phyloP scores from a whole-genome alignment of 148 eudicot species.

The Gaultheria prostrata region DNA sequence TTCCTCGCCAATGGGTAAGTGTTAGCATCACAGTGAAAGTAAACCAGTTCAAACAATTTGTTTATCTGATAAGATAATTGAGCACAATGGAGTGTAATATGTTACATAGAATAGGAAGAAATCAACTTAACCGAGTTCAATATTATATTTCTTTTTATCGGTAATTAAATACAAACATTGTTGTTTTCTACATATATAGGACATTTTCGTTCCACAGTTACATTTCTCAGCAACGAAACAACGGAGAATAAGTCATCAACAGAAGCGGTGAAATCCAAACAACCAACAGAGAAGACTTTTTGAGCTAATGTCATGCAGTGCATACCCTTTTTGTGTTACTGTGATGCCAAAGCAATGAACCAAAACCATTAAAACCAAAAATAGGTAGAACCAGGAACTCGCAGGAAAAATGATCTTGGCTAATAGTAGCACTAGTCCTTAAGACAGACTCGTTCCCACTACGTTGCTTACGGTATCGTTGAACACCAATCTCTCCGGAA shows the following conservation, averaged over 20 bases:
- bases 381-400: no score
- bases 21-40: not conserved
- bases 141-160: not conserved
- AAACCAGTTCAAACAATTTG: not conserved
- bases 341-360: no score
- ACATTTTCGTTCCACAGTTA: not conserved
- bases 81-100: not conserved
- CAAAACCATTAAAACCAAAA: no score
- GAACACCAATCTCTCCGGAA: not conserved
- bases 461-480: not conserved
- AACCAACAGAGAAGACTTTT: not conserved
- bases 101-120: not conserved
- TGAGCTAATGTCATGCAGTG: not conserved
- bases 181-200: not conserved
- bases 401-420: no score
- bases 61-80: not conserved
- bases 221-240: not conserved
- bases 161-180: not conserved
- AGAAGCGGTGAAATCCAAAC: not conserved
- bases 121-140: not conserved
- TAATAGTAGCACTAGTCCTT: not conserved
- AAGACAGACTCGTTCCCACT: not conserved
- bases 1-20: not conserved
- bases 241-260: not conserved
- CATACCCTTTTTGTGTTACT: not conserved